Evolutionary conservation across 2,329 filamentous ascomycete genomes (phyloP).

Genomic region (Tetracladium maxilliforme): DNA sequence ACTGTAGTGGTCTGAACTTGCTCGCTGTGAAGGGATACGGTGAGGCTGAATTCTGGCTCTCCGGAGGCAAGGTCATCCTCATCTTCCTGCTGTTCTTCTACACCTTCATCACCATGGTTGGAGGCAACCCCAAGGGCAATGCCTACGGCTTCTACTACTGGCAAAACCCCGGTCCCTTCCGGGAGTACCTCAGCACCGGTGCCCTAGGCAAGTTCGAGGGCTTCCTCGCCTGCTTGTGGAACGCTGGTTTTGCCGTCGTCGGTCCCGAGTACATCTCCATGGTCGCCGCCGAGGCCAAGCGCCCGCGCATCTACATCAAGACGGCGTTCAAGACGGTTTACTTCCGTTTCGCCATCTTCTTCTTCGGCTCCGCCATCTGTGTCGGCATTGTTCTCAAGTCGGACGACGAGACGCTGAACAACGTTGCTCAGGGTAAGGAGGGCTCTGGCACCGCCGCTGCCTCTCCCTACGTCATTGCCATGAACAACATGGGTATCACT

Average conservation of each 20-base stretch:
- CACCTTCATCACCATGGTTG: slow-evolving; percentile 64
- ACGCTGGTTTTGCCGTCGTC: slow-evolving; percentile 46
- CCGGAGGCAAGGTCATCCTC: slow-evolving; percentile 50
- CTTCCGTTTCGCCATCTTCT: slow-evolving; percentile 57
- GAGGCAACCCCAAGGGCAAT: slow-evolving; percentile 49
- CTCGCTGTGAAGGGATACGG: slow-evolving; percentile 53
- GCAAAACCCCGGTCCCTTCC: slow-evolving; percentile 43
- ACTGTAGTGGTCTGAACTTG: slow-evolving; percentile 44
- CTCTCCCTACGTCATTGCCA: slow-evolving; percentile 35
- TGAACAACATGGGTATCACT: slow-evolving; percentile 49
- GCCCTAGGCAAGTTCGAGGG: slow-evolving; percentile 51
- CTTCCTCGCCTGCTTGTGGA: slow-evolving; percentile 52
- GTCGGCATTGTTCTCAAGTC: slow-evolving; percentile 54
- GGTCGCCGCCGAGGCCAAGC: slow-evolving; percentile 55
- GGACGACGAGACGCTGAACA: slow-evolving; percentile 39
- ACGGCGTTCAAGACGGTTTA: slow-evolving; percentile 61
- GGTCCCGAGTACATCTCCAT: slow-evolving; percentile 55
- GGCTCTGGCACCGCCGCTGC: slow-evolving; percentile 32
- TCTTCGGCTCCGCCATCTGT: slow-evolving; percentile 51
- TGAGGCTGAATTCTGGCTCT: slow-evolving; percentile 58
- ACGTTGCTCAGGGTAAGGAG: slow-evolving; percentile 33
- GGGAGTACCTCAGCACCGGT: slow-evolving; percentile 39
- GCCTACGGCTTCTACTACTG: slow-evolving; percentile 55
- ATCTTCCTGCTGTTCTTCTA: slow-evolving; percentile 54
- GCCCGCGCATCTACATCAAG: slow-evolving; percentile 48